Evolutionary conservation across 1,139 yeast genomes (phyloP), one percentile per base, ranked within the genome.

Genomic region (Magnusiomyces sp.): DNA sequence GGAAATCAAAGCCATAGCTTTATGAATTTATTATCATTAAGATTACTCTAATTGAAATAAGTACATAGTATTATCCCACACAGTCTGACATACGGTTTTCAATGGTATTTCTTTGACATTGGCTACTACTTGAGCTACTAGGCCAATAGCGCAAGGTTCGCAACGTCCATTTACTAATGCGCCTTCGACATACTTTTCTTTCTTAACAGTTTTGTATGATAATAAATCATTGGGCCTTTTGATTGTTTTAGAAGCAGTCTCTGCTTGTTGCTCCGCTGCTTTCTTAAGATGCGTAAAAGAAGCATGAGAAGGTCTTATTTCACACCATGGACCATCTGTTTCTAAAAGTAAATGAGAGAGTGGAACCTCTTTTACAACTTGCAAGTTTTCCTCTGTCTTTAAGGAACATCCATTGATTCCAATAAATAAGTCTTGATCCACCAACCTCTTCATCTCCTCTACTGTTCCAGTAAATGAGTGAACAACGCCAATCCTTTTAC

Each of bases 321-420:
- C 97, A 69, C 99, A 92, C 98, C 98, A 92, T 1, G 99, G 98
- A 1, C 97, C 90, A 68, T 92, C 97, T 0, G 97, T 90, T 65
- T 92, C 99, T 20, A 92, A 76, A 77, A 92, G 69, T 39, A 92
- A 66, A 58, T 73, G 74, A 10, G 81, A 77, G 9, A 79, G 60
- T 0, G 98, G 98, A 10, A 92, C 75, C 37, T 67, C 61, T 41
- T 71, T 69, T 0, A 83, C 88, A 13, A 83, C 90, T 17, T 73
- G 72, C 10, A 90, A 66, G 60, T 86, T 88, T 54, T 84, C 90
- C 51, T 78, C 77, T 0, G 87, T 79, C 61, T 85, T 84, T 55
- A 94, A 73, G 2, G 97, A 89, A 60, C 98, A 92, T 1, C 98
- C 98, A 63, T 92, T 92, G 55, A 92, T 72, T 40, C 97, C 90